These are phyloP conservation scores for Cladosporium sp. DNA, from an alignment of 2,329 filamentous ascomycete genomes.

Conservation along the genomic window DNA sequence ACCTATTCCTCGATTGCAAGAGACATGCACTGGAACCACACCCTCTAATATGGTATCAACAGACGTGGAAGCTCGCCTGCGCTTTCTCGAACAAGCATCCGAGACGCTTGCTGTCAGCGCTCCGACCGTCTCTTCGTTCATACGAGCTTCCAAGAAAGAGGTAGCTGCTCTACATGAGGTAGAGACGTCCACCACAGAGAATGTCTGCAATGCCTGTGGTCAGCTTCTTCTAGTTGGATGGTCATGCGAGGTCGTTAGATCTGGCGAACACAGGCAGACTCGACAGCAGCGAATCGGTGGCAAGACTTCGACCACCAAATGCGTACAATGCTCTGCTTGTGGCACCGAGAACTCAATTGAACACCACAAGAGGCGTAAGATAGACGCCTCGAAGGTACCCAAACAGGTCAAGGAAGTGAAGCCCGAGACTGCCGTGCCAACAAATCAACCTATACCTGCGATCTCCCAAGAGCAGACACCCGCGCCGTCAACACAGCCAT, in stretches of 20 bases:
- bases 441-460: background rate
- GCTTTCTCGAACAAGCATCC: constrained; percentile 8
- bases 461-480: background rate
- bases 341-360: constrained; percentile 10
- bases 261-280: constrained; percentile 10
- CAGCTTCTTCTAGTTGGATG: background rate
- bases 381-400: too few species aligned
- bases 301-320: constrained; percentile 7
- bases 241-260: constrained; percentile 12
- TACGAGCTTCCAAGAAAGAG: constrained; percentile 3
- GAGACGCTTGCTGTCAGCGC: constrained; percentile 1
- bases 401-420: background rate
- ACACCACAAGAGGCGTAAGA: background rate
- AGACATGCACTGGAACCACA: background rate
- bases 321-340: constrained; percentile 19
- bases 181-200: background rate
- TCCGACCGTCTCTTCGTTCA: constrained; percentile 8
- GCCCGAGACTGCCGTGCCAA: background rate
- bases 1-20: background rate
- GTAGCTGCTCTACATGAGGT: background rate
- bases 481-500: background rate
- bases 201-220: constrained; percentile 4
- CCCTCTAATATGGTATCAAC: background rate
- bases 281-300: constrained; percentile 14
- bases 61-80: background rate